Percentiles rank a stretch among this genome's conserved stretches.
Conservation (phyloP, 345 rosid genomes). For the Carallia brachiata region DNA sequence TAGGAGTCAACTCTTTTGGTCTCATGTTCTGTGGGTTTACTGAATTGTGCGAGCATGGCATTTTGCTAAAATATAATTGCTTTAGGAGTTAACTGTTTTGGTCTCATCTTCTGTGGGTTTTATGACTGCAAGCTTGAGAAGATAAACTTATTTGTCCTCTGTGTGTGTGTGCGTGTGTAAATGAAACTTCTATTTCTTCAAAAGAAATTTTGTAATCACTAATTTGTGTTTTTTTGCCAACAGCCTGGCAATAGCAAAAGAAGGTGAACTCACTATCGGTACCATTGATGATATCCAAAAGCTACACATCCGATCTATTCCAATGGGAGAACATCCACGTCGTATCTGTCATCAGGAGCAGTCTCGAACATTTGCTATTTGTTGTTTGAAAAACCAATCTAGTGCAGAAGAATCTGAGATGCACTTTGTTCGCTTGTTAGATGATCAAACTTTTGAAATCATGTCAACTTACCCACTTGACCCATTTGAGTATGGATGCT, state of each 20-base stretch:
- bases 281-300: conserved; percentile 96
- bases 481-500: conserved; percentile 82
- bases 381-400: conserved; percentile 67
- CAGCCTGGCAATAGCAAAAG: conserved; percentile 95
- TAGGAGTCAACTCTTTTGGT: no score
- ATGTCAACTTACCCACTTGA: conserved; percentile 80
- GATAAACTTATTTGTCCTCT: not conserved
- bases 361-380: conserved; percentile 84
- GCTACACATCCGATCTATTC: conserved; percentile 96
- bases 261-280: conserved; percentile 90
- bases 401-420: conserved; percentile 75
- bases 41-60: no score
- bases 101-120: not conserved
- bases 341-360: conserved; percentile 96
- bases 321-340: conserved; percentile 87
- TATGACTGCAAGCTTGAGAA: not conserved
- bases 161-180: not conserved
- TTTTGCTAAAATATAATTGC: no score
- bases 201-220: conserved; percentile 5
- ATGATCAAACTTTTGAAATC: conserved; percentile 81
- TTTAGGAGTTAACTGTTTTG: no score
- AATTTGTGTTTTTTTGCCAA: conserved; percentile 17
- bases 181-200: not conserved
- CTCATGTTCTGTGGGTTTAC: no score
- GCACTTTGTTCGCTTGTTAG: conserved; percentile 75